A percentile compares a stretch with the other conserved stretches of the same genome.
Evolutionary conservation across 805 yeast genomes (phyloP).

Genomic region (Candida dajiaensis): DNA sequence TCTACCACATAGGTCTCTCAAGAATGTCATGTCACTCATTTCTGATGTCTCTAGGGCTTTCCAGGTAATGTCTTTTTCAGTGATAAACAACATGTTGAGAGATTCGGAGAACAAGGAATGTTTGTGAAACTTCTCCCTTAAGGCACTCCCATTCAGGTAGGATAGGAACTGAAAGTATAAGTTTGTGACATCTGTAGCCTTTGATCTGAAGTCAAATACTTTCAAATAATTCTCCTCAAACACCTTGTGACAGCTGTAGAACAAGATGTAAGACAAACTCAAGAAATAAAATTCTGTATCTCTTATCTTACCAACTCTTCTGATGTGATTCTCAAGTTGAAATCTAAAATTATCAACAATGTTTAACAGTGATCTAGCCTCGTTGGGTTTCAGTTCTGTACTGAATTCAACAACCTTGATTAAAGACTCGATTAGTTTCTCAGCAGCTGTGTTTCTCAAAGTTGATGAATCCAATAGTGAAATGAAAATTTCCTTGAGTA

Average conservation of each 20-base stretch:
- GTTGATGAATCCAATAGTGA: constrained; percentile 2
- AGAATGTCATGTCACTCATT: constrained; percentile 11
- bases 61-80: constrained; percentile 11
- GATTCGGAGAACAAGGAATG: constrained; percentile 15
- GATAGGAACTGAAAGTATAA: constrained; percentile 15
- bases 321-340: constrained; percentile 14
- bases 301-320: constrained; percentile 14
- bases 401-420: constrained; percentile 13
- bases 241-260: constrained; percentile 9
- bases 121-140: constrained; percentile 8
- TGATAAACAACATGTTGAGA: constrained; percentile 11
- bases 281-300: constrained; percentile 17
- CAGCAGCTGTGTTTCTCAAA: constrained; percentile 1
- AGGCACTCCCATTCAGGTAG: constrained; percentile 4
- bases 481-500: constrained; percentile 9
- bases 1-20: constrained; percentile 9
- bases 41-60: constrained; percentile 2
- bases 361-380: constrained; percentile 11
- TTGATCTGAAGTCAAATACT: constrained; percentile 12
- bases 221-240: constrained; percentile 11
- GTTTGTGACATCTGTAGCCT: constrained; percentile 6
- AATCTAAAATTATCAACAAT: constrained; percentile 17
- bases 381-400: constrained; percentile 4
- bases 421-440: constrained; percentile 6
- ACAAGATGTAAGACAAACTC: constrained; percentile 15